These are phyloP conservation scores for Apophysomyces variabilis DNA, from an alignment of 371 early-diverging fungal species.

Conservation along the genomic window DNA sequence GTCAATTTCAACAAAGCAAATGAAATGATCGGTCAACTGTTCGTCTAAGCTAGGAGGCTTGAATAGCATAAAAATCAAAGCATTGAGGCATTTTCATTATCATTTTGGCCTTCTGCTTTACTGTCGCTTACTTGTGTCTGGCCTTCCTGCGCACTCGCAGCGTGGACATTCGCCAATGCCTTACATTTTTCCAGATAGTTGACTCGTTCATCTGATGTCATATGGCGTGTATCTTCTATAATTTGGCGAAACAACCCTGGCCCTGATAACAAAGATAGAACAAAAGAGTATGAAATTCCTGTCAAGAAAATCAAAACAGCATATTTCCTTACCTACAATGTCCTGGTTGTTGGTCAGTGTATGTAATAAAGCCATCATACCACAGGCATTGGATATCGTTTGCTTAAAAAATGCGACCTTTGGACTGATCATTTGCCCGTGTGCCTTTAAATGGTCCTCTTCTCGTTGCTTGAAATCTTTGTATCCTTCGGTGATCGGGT, in stretches of 20 bases:
- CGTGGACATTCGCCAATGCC: conserved; percentile 58
- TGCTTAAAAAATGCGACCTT: conserved; percentile 76
- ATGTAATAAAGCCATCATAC: conserved; percentile 78
- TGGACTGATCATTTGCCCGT: conserved; percentile 52
- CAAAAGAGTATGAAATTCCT: neutral
- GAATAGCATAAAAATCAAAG: neutral
- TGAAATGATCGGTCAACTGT: conserved; percentile 80
- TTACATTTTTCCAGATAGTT: conserved; percentile 59
- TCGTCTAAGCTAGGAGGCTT: conserved; percentile 68
- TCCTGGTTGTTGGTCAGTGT: conserved; percentile 61
- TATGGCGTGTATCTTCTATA: conserved; percentile 53
- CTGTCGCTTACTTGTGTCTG: conserved; percentile 61
- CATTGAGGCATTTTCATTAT: no score
- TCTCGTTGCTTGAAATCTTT: conserved; percentile 59
- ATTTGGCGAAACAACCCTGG: conserved; percentile 63
- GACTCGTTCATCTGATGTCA: conserved; percentile 71
- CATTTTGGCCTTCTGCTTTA: no score
- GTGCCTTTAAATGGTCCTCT: conserved; percentile 40
- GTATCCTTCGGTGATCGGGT: conserved; percentile 60
- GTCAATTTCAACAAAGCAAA: conserved; percentile 72
- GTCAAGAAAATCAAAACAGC: neutral
- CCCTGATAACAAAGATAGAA: conserved; percentile 18
- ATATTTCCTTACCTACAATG: conserved; percentile 31
- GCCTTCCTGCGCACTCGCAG: conserved; percentile 61
- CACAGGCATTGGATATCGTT: conserved; percentile 91